Evolutionary conservation across 1,284 basidiomycete genomes (phyloP), one percentile per base, ranked within the genome.

Genomic region (Peniophora sp.): DNA sequence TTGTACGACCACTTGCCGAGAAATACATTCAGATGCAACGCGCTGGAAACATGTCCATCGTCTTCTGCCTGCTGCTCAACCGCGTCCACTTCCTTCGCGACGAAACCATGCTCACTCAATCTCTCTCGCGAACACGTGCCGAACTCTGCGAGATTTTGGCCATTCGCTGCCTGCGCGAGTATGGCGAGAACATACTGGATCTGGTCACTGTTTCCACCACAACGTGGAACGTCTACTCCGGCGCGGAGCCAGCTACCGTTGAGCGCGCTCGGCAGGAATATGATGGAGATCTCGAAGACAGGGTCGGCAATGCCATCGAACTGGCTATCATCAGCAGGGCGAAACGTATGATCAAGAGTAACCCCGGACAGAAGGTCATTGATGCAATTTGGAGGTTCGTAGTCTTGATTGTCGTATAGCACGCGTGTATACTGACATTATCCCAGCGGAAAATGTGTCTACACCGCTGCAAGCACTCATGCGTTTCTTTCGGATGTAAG

Each of bases 51-150:
- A 76, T 81, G 62, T 79, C 85, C 24, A 69, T 91, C 51, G 85
- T 93, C 5, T 97, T 97, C 66, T 93, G 91, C 60, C 78, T 95
- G 52, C 81, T 97, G 10, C 72, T 97, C 50, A 96, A 93, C 65
- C 83, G 90, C 44, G 82, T 94, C 11, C 83, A 95, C 66, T 97
- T 97, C 65, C 66, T 83, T 20, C 80, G 86, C 23, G 88, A 92
- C 65, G 70, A 83, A 57, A 76, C 84, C 68, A 68, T 88, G 61
- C 68, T 76, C 24, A 78, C 85, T 52, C 67, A 75, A 15, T 75
- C 85, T 0, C 68, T 97, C 27, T 94, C 88, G 3, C 68, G 73
- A 3, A 81, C 89, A 3, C 79, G 93, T 43, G 90, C 92, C 0
- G 71, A 75, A 22, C 76, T 96, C 32, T 97, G 94, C 66, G 94